These are phyloP conservation scores for Misopates orontium DNA, from an alignment of 257 asterid species.

Conservation along the genomic window DNA sequence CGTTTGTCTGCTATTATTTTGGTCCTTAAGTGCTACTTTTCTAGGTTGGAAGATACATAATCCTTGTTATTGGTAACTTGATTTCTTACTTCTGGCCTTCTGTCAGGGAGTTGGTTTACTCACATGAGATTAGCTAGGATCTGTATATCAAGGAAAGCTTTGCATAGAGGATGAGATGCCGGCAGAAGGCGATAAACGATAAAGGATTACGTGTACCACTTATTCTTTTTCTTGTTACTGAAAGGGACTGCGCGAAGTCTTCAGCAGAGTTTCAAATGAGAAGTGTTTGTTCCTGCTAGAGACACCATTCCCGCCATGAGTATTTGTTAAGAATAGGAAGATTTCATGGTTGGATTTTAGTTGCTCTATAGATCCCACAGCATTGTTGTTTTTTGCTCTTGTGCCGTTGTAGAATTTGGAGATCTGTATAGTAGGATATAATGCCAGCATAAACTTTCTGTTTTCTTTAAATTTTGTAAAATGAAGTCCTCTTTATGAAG, in stretches of 20 bases:
- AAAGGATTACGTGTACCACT: not conserved
- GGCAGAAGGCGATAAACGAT: slow-evolving; percentile 1
- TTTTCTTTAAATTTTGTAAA: slow-evolving; percentile 18
- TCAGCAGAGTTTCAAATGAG: slow-evolving; percentile 1
- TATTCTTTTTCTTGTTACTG: slow-evolving; percentile 15
- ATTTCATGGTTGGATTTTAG: not conserved
- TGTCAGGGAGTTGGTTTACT: not conserved
- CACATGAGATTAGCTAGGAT: not conserved
- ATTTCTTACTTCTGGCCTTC: not conserved
- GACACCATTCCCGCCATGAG: slow-evolving; percentile 7
- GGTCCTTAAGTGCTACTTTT: not conserved
- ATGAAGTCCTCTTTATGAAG: not conserved
- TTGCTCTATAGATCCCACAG: not conserved
- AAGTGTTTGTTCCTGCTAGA: not conserved
- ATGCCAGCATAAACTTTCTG: slow-evolving; percentile 2
- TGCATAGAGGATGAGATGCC: slow-evolving; percentile 5
- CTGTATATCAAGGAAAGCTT: not conserved
- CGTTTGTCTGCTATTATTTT: not conserved
- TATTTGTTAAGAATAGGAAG: slow-evolving; percentile 14
- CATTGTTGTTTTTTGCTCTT: slow-evolving; percentile 3
- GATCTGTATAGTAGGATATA: not conserved
- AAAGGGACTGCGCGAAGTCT: not conserved
- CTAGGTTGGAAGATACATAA: not conserved
- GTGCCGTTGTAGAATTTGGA: not conserved
- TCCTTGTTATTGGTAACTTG: not conserved